Percentiles rank a stretch among this genome's conserved stretches.
Evolutionary conservation across 352 stramenopile genomes (phyloP).

Genomic region (Pythium myriotylum): DNA sequence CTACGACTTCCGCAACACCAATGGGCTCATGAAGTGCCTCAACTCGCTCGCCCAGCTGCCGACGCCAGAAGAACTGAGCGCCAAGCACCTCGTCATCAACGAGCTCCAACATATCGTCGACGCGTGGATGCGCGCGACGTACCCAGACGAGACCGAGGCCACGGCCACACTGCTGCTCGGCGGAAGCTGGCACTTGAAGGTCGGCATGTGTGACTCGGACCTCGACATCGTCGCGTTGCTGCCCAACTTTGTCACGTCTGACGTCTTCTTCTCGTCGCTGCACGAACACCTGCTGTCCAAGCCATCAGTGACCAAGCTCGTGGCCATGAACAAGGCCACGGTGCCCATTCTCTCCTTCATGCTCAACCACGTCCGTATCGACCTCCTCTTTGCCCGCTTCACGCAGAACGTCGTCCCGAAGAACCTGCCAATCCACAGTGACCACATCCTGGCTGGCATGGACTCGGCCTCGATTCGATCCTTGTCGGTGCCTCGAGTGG

Average conservation of each 20-base stretch:
- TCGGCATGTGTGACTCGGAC: conserved; percentile 73
- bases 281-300: conserved; percentile 47
- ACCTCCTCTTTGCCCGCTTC: conserved; percentile 79
- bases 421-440: conserved; percentile 73
- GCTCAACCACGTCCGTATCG: conserved; percentile 65
- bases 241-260: conserved; percentile 56
- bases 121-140: conserved; percentile 60
- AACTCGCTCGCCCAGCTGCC: conserved; percentile 65
- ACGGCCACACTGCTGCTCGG: conserved; percentile 72
- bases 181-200: conserved; percentile 83
- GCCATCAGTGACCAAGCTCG: conserved; percentile 56
- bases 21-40: conserved; percentile 80
- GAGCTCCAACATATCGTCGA: conserved; percentile 76
- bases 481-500: conserved; percentile 74
- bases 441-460: conserved; percentile 77
- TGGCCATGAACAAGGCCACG: conserved; percentile 71
- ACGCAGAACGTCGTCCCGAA: conserved; percentile 68
- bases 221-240: conserved; percentile 80
- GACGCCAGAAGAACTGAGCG: conserved; percentile 55
- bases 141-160: conserved; percentile 35
- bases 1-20: conserved; percentile 82
- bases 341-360: conserved; percentile 79
- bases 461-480: conserved; percentile 75
- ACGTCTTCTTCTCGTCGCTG: conserved; percentile 73
- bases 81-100: conserved; percentile 79